Evolutionary conservation across 352 stramenopile species (phyloP), one percentile per base, ranked within the genome.

Genomic region (Globisporangium parvum): DNA sequence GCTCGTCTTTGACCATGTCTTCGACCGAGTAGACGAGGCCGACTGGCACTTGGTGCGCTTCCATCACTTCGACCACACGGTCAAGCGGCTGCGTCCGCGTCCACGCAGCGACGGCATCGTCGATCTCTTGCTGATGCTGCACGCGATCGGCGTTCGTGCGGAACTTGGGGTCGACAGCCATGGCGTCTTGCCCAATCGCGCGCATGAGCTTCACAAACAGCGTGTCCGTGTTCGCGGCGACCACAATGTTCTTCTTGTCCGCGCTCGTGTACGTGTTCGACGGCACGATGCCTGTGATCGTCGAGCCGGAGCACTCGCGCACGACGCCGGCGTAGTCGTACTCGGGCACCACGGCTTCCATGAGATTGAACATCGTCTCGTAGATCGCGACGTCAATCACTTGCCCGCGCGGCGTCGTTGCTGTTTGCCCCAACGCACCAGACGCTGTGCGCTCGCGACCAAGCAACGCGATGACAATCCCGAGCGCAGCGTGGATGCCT

Each of bases 331-430:
- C 76, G 65, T 91, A 92, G 60, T 90, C 82, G 63, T 89, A 93
- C 56, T 95, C 85, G 26, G 80, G 79, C 47, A 95, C 68, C 10
- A 93, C 80, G 6, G 82, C 81, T 57, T 95, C 85, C 63, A 95
- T 84, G 51, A 95, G 64, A 37, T 92, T 89, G 60, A 82, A 95
- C 76, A 95, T 92, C 35, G 75, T 82, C 59, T 95, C 85, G 59
- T 93, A 94, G 65, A 95, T 95, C 33, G 84, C 82, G 11, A 93
- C 75, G 52, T 95, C 85, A 26, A 95, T 77, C 31, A 92, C 75
- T 62, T 95, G 85, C 3, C 81, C 83, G 1, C 37, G 37, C 1
- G 37, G 14, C 14, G 37, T 42, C 17, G 37, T 42, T 42, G 37
- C 37, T 6, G 11, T 42, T 70, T 59, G n/a, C 54, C 59, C n/a